Percentiles rank a stretch among this genome's conserved stretches.
Conservation (phyloP, 768 basidiomycete species). For the Dioszegia hungarica region DNA sequence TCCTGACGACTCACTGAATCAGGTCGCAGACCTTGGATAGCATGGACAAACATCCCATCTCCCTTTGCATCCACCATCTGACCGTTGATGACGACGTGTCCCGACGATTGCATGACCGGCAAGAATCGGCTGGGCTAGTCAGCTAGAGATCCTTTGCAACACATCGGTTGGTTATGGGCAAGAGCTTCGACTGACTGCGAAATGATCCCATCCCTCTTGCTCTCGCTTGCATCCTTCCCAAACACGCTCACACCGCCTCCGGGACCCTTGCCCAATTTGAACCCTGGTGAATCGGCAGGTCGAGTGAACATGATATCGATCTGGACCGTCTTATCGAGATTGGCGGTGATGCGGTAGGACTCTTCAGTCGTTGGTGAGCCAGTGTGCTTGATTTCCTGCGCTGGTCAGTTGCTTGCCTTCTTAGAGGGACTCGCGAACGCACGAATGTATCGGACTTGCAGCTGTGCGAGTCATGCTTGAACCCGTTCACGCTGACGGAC, state of each 20-base stretch:
- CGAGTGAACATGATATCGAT: conserved; percentile 69
- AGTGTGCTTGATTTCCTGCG: conserved; percentile 47
- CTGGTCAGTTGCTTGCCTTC: background rate
- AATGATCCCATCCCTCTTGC: conserved; percentile 56
- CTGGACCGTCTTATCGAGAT: conserved; percentile 73
- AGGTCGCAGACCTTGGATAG: conserved; percentile 97
- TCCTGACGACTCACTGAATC: conserved; percentile 57
- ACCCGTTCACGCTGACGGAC: conserved; percentile 61
- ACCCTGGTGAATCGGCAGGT: conserved; percentile 70
- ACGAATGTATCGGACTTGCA: conserved; percentile 47
- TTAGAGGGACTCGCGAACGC: conserved; percentile 51
- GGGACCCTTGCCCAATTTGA: conserved; percentile 82
- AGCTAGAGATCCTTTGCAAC: background rate
- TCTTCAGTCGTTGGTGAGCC: conserved; percentile 58
- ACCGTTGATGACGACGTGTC: conserved; percentile 66
- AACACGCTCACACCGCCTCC: conserved; percentile 62
- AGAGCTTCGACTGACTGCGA: conserved; percentile 55
- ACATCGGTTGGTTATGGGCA: no score
- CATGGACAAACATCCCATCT: conserved; percentile 74
- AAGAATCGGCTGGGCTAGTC: conserved; percentile 62
- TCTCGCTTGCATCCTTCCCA: conserved; percentile 41
- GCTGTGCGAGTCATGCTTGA: conserved; percentile 33
- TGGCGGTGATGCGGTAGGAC: conserved; percentile 71
- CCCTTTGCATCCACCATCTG: conserved; percentile 51
- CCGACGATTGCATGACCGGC: conserved; percentile 63